Conservation (phyloP, 139 green algal genomes). For the Chlorella sp. region DNA sequence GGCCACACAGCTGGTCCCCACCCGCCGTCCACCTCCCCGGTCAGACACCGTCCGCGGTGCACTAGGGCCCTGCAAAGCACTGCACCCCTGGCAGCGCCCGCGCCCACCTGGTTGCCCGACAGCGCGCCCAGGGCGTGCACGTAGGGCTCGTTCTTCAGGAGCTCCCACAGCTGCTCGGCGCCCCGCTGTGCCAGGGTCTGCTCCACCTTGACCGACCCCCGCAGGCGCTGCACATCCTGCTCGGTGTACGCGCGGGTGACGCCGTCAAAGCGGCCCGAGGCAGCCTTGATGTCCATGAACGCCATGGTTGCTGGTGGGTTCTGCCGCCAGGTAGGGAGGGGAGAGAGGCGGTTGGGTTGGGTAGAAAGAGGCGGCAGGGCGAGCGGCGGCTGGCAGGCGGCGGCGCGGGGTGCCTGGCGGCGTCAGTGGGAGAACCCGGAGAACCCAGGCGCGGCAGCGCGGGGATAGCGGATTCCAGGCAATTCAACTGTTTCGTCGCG, state of each 20-base stretch:
- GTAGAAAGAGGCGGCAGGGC: too few species aligned
- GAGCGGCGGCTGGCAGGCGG: neutral
- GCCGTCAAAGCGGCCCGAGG: slow-evolving; percentile 40
- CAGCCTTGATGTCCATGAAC: slow-evolving; percentile 30
- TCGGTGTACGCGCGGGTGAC: slow-evolving; percentile 51
- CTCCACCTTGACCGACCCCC: slow-evolving; percentile 76
- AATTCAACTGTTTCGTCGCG: neutral
- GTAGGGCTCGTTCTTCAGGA: slow-evolving; percentile 76
- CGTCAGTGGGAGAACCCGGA: too few species aligned
- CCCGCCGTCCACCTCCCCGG: too few species aligned
- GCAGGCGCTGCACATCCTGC: slow-evolving; percentile 72
- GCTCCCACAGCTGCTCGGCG: slow-evolving; percentile 79
- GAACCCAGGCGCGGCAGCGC: neutral
- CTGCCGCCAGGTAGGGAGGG: neutral
- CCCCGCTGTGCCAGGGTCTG: slow-evolving; percentile 70
- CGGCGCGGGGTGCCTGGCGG: neutral
- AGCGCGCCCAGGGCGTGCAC: slow-evolving; percentile 82
- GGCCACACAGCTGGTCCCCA: neutral
- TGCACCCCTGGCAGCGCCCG: too few species aligned
- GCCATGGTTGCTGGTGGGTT: neutral
- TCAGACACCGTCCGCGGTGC: too few species aligned
- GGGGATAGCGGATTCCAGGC: neutral
- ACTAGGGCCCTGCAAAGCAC: too few species aligned
- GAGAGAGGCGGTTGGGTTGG: neutral
- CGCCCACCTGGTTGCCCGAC: slow-evolving; percentile 70